phyloP scores from a whole-genome alignment of 2,329 filamentous ascomycete species.

The Paraconiothyrium sp. region DNA sequence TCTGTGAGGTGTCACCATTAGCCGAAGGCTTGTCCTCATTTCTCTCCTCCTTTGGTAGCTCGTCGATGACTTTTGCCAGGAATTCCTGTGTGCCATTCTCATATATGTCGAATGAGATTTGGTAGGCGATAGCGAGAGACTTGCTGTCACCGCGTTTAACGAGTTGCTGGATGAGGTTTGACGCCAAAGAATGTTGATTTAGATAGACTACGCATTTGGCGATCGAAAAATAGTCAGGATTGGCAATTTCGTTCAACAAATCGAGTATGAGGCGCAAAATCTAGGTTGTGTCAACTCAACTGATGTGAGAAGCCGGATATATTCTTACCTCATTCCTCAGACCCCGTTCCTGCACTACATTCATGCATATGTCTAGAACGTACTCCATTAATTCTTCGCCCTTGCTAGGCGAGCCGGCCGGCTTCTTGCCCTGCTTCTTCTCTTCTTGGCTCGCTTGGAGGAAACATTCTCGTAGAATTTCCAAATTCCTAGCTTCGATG shows the following conservation, averaged over 20 bases:
- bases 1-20: slow-evolving; percentile 51
- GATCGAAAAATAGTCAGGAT: slow-evolving; percentile 96
- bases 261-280: slow-evolving; percentile 93
- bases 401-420: slow-evolving; percentile 63
- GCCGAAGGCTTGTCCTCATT: slow-evolving; percentile 57
- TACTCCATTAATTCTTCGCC: slow-evolving; percentile 98
- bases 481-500: slow-evolving; percentile 90
- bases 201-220: slow-evolving; percentile 97
- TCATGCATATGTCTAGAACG: slow-evolving; percentile 94
- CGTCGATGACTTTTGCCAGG: slow-evolving; percentile 84
- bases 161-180: slow-evolving; percentile 82
- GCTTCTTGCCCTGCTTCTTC: slow-evolving; percentile 70
- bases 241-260: slow-evolving; percentile 90
- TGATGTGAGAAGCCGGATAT: too few species aligned
- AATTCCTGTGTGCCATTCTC: slow-evolving; percentile 99
- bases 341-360: slow-evolving; percentile 91
- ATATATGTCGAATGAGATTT: slow-evolving; percentile 97
- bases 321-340: slow-evolving; percentile 73
- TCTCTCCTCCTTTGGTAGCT: slow-evolving; percentile 69
- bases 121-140: slow-evolving; percentile 88
- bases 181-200: slow-evolving; percentile 89
- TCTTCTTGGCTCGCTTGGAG: slow-evolving; percentile 88
- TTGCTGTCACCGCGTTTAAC: slow-evolving; percentile 80
- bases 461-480: slow-evolving; percentile 86
- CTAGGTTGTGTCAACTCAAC: slow-evolving; percentile 51